Evolutionary conservation across 2,329 filamentous ascomycete species (phyloP).

Genomic region (Aspergillus neoniger): DNA sequence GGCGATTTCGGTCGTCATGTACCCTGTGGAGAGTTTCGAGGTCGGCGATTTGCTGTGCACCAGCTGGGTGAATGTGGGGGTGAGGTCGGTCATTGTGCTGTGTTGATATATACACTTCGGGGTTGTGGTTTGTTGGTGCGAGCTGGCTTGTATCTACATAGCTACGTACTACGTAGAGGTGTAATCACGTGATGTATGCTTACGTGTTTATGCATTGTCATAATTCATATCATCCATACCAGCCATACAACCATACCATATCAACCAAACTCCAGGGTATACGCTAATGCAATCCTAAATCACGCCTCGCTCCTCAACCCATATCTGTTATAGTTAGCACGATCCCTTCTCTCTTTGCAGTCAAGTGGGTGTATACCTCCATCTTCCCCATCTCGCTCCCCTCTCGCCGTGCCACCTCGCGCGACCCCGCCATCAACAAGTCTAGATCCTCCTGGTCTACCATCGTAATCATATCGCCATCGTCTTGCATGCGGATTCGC

Average conservation of each 20-base stretch:
- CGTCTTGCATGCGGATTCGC: conserved; percentile 88
- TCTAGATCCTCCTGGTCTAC: conserved; percentile 95
- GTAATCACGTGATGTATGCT: background rate
- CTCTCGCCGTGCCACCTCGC: conserved; percentile 69
- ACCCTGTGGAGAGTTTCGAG: background rate
- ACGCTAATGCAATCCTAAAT: conserved; percentile 20
- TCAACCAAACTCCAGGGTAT: background rate
- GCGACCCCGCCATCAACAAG: conserved; percentile 74
- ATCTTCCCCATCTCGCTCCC: conserved; percentile 84
- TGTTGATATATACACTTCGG: background rate
- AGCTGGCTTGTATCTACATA: background rate
- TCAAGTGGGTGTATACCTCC: conserved; percentile 67
- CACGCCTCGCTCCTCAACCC: conserved; percentile 42
- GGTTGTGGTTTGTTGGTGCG: background rate
- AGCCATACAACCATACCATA: background rate
- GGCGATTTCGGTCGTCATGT: conserved; percentile 46
- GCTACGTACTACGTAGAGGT: background rate
- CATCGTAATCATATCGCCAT: conserved; percentile 94
- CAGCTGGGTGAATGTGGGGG: conserved; percentile 38
- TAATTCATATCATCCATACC: no score
- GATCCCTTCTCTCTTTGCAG: background rate
- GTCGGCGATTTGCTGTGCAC: conserved; percentile 24
- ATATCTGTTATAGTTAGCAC: conserved; percentile 39
- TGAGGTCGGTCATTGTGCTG: conserved; percentile 45
- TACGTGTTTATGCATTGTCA: background rate